phyloP scores from a whole-genome alignment of 305 asterid species.

The Stenogyne calaminthoides region DNA sequence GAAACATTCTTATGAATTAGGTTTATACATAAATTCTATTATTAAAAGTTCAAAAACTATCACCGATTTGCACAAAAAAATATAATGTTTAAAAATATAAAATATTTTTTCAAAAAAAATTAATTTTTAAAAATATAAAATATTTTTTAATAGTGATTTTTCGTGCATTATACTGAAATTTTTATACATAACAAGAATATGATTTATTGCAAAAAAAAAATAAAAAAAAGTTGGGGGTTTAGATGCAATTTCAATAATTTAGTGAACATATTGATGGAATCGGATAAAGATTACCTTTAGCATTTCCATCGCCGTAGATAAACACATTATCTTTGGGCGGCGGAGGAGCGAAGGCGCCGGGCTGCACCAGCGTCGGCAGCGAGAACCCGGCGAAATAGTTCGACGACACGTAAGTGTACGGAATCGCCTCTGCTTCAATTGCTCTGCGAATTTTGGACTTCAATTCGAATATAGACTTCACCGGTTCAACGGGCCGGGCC shows the following conservation, averaged over 20 bases:
- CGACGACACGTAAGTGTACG: constrained; percentile 49
- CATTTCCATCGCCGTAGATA: constrained; percentile 68
- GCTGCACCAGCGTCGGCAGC: constrained; percentile 51
- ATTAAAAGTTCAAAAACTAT: no score
- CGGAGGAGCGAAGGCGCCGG: constrained; percentile 47
- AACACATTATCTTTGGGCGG: constrained; percentile 48
- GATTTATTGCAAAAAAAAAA: no score
- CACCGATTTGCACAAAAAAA: no score
- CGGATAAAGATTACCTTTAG: constrained; percentile 45
- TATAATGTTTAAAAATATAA: no score
- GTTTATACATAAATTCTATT: no score
- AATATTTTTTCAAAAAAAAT: no score
- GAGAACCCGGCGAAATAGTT: constrained; percentile 64
- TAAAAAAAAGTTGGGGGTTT: no score
- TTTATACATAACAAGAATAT: no score
- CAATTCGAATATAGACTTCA: constrained; percentile 41
- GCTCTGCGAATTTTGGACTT: constrained; percentile 57
- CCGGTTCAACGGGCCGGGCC: constrained; percentile 58
- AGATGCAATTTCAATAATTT: background rate
- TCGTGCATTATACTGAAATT: no score
- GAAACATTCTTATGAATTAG: no score
- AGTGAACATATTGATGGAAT: background rate
- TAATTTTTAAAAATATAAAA: no score
- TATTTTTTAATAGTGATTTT: no score
- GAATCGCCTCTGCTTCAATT: constrained; percentile 62